phyloP scores from a whole-genome alignment of 2,329 filamentous ascomycete species.

The Trichoderma oligosporum region DNA sequence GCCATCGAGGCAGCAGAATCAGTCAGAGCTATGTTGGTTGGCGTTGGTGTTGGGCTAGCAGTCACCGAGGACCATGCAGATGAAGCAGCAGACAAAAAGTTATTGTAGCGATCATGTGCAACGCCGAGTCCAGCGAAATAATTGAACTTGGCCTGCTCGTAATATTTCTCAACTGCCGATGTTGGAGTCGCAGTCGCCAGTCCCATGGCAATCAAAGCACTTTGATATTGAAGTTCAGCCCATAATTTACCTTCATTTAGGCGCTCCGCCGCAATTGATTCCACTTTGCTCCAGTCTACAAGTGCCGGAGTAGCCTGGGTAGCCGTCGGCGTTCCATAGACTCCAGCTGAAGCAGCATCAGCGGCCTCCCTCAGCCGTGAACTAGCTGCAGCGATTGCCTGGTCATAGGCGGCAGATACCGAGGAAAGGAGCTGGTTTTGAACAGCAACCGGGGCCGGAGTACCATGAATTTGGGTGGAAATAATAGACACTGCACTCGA shows the following conservation, averaged over 20 bases:
- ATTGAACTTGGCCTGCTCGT: slow-evolving; percentile 57
- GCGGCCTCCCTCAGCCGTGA: slow-evolving; percentile 54
- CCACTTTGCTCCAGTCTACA: slow-evolving; percentile 46
- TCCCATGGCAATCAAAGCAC: slow-evolving; percentile 62
- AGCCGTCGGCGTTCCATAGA: slow-evolving; percentile 47
- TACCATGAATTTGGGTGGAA: slow-evolving; percentile 64
- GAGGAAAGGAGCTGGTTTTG: slow-evolving; percentile 68
- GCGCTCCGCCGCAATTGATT: slow-evolving; percentile 65
- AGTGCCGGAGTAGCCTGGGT: slow-evolving; percentile 36
- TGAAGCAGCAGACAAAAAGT: slow-evolving; percentile 69
- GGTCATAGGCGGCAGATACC: slow-evolving; percentile 64
- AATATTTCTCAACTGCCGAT: slow-evolving; percentile 53
- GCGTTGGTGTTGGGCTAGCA: slow-evolving; percentile 59
- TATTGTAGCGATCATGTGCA: slow-evolving; percentile 74
- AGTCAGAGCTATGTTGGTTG: slow-evolving; percentile 49
- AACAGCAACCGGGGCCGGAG: slow-evolving; percentile 57
- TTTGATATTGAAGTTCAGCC: slow-evolving; percentile 68
- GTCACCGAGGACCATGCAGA: slow-evolving; percentile 59
- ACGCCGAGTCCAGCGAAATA: slow-evolving; percentile 77
- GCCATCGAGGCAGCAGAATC: slow-evolving; percentile 49
- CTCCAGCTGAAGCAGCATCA: slow-evolving; percentile 47
- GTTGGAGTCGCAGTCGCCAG: slow-evolving; percentile 47
- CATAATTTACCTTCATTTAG: slow-evolving; percentile 66
- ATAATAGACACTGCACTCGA: slow-evolving; percentile 63
- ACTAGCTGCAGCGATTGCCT: slow-evolving; percentile 60